Conservation (phyloP, 2,329 filamentous ascomycete genomes). For the Ophiostoma tasmaniense region DNA sequence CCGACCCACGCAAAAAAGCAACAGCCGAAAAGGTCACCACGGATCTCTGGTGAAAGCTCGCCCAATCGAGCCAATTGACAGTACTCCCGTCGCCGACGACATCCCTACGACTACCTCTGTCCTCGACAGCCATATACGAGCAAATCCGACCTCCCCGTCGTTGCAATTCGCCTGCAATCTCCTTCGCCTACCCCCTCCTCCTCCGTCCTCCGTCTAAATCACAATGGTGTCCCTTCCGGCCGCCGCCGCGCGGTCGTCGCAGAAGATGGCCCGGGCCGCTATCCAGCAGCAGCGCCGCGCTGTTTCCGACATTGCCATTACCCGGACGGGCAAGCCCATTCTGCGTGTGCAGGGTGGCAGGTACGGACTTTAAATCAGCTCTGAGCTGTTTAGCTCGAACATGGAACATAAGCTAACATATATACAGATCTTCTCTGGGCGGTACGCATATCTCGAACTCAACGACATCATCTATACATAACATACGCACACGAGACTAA, state of each 20-base stretch:
- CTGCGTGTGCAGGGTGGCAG: slow-evolving; percentile 82
- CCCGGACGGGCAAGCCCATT: slow-evolving; percentile 92
- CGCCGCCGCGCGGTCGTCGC: slow-evolving; percentile 46
- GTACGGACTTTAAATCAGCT: slow-evolving; percentile 41
- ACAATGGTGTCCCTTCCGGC: slow-evolving; percentile 28
- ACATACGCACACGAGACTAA: background rate
- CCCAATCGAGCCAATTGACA: slow-evolving; percentile 19
- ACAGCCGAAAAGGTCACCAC: slow-evolving; percentile 16
- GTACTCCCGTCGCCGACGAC: slow-evolving; percentile 4
- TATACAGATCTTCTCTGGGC: slow-evolving; percentile 67
- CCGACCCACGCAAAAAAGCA: slow-evolving; percentile 18
- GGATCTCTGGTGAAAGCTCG: slow-evolving; percentile 18
- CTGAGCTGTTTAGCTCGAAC: background rate
- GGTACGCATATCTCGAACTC: slow-evolving; percentile 43
- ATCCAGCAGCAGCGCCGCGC: slow-evolving; percentile 44
- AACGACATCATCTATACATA: background rate
- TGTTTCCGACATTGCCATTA: slow-evolving; percentile 81
- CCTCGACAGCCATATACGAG: background rate
- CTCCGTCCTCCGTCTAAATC: background rate
- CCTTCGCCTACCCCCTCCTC: background rate
- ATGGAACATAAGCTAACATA: slow-evolving; percentile 9
- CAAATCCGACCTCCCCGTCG: background rate
- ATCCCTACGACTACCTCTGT: background rate
- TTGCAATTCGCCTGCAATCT: background rate
- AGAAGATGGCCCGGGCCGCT: slow-evolving; percentile 38